A percentile compares a stretch with the other conserved stretches of the same genome.
Conservation (phyloP, 345 rosid species). For the Excoecaria agallocha region DNA sequence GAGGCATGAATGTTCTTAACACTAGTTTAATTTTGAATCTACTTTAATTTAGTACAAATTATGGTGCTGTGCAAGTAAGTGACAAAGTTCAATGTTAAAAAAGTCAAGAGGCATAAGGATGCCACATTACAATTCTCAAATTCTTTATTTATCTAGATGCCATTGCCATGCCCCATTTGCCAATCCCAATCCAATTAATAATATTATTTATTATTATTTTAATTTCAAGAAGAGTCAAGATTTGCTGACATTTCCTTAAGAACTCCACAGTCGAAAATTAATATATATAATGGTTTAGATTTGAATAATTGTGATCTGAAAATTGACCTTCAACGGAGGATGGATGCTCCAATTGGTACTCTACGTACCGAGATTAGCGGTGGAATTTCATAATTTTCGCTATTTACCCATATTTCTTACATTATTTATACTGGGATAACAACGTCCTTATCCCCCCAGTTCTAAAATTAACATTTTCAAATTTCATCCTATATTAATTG, state of each 20-base stretch:
- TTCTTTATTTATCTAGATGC: not conserved
- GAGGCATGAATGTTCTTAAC: not conserved
- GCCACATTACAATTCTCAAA: too few species aligned
- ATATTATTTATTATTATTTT: not conserved
- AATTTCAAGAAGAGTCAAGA: constrained; percentile 22
- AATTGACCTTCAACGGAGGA: constrained; percentile 1
- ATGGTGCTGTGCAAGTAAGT: not conserved
- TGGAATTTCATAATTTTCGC: not conserved
- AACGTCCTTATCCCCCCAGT: too few species aligned
- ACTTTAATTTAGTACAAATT: not conserved
- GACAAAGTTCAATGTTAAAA: constrained; percentile 7
- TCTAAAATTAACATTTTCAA: too few species aligned
- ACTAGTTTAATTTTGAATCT: not conserved
- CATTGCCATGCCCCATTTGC: not conserved
- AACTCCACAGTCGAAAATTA: not conserved
- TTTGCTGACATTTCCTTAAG: constrained; percentile 25
- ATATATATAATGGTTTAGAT: not conserved
- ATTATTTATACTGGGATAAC: not conserved
- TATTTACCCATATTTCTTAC: not conserved
- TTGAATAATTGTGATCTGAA: not conserved
- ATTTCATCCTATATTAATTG: too few species aligned
- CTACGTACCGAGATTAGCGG: not conserved
- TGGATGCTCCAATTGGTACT: not conserved
- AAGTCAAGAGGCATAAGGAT: not conserved
- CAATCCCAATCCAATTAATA: not conserved